Conservation (phyloP, 208 protist genomes). For the Balamuthia mandrillaris region DNA sequence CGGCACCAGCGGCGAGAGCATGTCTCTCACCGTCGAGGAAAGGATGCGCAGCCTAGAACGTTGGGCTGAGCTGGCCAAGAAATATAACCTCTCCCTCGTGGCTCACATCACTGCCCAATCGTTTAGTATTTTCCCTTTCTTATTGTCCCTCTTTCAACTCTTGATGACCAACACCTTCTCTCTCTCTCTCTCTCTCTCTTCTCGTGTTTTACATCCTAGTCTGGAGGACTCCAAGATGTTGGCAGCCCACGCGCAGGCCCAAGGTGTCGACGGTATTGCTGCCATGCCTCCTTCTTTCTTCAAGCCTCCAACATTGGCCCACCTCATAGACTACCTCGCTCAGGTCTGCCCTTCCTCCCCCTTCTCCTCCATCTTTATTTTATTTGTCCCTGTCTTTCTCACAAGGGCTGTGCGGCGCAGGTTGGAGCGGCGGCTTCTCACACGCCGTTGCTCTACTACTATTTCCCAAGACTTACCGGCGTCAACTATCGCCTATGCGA, state of each 20-base stretch:
- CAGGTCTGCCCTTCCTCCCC: not conserved
- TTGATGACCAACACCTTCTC: not conserved
- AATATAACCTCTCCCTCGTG: not conserved
- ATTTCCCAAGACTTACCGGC: constrained; percentile 12
- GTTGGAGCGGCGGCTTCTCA: not conserved
- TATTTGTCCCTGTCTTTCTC: not conserved
- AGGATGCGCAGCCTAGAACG: not conserved
- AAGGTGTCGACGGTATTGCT: not conserved
- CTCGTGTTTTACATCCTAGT: not conserved
- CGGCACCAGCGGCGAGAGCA: constrained; percentile 19
- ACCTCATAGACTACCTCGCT: too few species aligned
- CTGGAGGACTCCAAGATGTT: constrained; percentile 3
- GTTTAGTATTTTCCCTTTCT: not conserved
- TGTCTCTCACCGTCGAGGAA: not conserved
- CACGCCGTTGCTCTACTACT: constrained; percentile 18
- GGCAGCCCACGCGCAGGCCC: not conserved
- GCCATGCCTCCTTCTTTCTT: constrained; percentile 24
- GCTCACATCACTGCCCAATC: not conserved
- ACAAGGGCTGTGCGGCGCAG: not conserved
- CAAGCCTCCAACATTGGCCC: not conserved
- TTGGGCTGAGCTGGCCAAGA: too few species aligned
- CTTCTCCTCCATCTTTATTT: not conserved
- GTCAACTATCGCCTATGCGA: constrained; percentile 14
- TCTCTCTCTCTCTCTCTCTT: not conserved
- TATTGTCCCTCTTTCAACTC: not conserved